Base-by-base conservation (phyloP, 2,329 filamentous ascomycete species). In the Beauveria sp. region DNA sequence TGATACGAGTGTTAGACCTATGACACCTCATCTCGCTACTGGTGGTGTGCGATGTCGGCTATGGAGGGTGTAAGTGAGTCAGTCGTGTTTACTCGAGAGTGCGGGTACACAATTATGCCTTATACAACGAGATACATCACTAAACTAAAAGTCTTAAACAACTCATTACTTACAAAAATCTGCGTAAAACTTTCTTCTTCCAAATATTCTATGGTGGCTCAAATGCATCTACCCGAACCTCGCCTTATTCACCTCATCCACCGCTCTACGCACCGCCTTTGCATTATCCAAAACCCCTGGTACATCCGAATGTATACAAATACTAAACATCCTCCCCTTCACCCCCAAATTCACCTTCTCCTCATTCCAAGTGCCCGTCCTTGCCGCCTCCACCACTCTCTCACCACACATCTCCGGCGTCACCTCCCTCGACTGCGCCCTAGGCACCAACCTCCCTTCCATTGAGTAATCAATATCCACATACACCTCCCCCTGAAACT, bases 381-480 rank as follows among this genome's bases (percentile, higher is more conserved):
- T 24, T 2, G 48, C 44, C 4, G 61, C 63, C n/a, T 14, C 40
- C 8, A 46, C 5, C 22, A 56, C 64, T 3, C 64, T 56, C 24
- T 61, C 44, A 9, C 61, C 57, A 43, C 64, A 65, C 26, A 63
- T 3, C 8, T 62, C 63, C 26, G 64, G 61, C 8, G 64, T 65
- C n/a, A 37, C 37, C 4, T 22, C 26, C 9, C 57, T 37, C n/a
- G 62, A 64, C 37, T 62, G 61, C 24, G 64, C 55, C 24, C 61
- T 50, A 4, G 64, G 63, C 1, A 65, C 40, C 8, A 65, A 52
- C 18, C 46, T 63, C 2, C 64, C 64, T 20, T 64, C 63, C n/a
- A 62, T 62, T 47, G 59, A 64, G 48, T 68, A 67, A 50, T 67
- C 66, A 53, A 68, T 66, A 52, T 68, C 67, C 18, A 66, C 64